Base-by-base conservation (phyloP, 345 rosid genomes). In the Nephelium lappaceum region DNA sequence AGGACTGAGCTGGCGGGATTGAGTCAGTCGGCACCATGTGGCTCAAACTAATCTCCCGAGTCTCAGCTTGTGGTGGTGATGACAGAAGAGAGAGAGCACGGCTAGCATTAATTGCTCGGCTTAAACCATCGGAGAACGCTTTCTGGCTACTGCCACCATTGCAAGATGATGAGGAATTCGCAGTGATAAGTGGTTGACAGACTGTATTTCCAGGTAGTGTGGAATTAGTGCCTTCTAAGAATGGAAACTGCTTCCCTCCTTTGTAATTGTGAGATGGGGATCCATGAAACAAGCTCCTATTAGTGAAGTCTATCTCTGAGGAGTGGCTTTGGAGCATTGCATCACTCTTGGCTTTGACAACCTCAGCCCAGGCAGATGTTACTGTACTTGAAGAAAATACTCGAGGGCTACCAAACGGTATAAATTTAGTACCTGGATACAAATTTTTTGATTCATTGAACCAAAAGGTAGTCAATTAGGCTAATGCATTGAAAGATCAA, bases 11-110 rank as follows among this genome's bases (percentile, higher is more conserved):
- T 49, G 84, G 75, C 12, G 80, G 82, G 78, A 77, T 80, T 23
- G 81, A 78, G 81, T 77, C 79, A 74, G 84, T 80, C 82, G 74
- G 83, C 75, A 83, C 83, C 73, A 82, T 73, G 79, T 83, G 81
- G 87, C 77, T 79, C 74, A 84, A 68, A 73, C 84, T 86, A 62
- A 84, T 79, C 73, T 82, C 88, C 72, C 77, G 74, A 69, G 84
- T 81, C 71, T 78, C 81, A 45, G 89, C 55, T 8, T 82, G 64
- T 60, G 25, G 85, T 6, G 84, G 89, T 64, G 90, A 85, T 92
- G 97, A 92, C 97, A 92, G 97, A 92, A 92, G 97, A 92, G 94
- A 90, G 94, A 84, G 92, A 92, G 92, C 94, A 88, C 89, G 68
- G 71, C 75, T 73, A 36, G 87, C 76, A 77, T 81, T 38, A 51